A percentile compares a stretch with the other conserved stretches of the same genome.
phyloP scores from a whole-genome alignment of 306 rosid species.

The Quercus bicolor region DNA sequence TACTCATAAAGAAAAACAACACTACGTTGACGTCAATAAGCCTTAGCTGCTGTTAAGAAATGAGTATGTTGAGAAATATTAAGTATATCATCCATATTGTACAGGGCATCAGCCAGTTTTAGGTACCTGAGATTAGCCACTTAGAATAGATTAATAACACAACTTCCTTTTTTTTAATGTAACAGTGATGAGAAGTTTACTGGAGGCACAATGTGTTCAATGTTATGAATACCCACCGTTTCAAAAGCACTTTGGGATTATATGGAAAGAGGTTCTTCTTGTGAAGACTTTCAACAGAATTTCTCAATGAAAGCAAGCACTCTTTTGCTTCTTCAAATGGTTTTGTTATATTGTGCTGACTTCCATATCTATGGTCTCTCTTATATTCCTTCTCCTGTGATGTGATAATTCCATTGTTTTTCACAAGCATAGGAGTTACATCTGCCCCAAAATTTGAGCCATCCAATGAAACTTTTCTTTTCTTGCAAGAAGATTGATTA shows the following conservation, averaged over 20 bases:
- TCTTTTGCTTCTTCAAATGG: slow-evolving; percentile 51
- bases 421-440: slow-evolving; percentile 19
- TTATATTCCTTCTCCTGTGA: slow-evolving; percentile 20
- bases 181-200: neutral
- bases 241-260: slow-evolving; percentile 69
- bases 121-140: neutral
- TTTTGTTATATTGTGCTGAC: slow-evolving; percentile 20
- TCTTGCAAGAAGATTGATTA: slow-evolving; percentile 52
- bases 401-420: slow-evolving; percentile 16
- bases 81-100: neutral
- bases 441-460: slow-evolving; percentile 18
- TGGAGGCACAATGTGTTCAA: slow-evolving; percentile 8
- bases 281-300: slow-evolving; percentile 74
- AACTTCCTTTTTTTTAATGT: neutral
- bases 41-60: neutral
- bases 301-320: slow-evolving; percentile 65
- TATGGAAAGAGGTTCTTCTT: slow-evolving; percentile 77
- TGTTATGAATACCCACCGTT: slow-evolving; percentile 37
- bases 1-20: neutral
- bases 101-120: neutral
- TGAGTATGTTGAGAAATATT: neutral
- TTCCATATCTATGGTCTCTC: slow-evolving; percentile 25
- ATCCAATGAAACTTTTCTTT: slow-evolving; percentile 44
- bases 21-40: neutral
- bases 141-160: neutral